phyloP scores from a whole-genome alignment of 345 rosid species.

The Theobroma cacao region DNA sequence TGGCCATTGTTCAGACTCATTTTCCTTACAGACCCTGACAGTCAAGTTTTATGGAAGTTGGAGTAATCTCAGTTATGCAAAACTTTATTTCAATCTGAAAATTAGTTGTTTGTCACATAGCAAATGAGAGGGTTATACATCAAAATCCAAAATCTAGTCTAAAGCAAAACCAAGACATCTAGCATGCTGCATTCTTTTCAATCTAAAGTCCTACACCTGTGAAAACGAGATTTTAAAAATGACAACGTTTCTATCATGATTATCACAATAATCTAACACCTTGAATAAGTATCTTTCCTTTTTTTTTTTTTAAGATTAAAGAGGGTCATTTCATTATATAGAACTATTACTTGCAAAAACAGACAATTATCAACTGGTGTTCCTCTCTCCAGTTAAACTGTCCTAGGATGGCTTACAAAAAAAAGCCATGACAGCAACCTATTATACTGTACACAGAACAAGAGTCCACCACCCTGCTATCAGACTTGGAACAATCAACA shows the following conservation, averaged over 20 bases:
- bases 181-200: neutral
- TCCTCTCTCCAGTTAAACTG: no score
- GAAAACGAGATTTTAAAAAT: neutral
- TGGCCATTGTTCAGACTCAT: neutral
- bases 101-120: neutral
- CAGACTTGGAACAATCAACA: no score
- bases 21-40: neutral
- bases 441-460: no score
- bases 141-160: neutral
- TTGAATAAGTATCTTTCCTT: neutral
- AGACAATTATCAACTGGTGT: no score
- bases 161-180: neutral
- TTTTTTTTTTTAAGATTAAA: no score
- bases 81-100: neutral
- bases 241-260: neutral
- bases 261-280: neutral
- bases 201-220: neutral
- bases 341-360: no score
- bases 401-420: no score
- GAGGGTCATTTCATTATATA: no score
- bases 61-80: neutral
- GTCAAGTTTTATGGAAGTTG: neutral
- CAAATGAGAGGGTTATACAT: neutral
- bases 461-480: no score
- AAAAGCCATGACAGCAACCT: no score